These are phyloP conservation scores for Colletotrichum tropicicola DNA, from an alignment of 2,329 filamentous ascomycete species.

Conservation along the genomic window DNA sequence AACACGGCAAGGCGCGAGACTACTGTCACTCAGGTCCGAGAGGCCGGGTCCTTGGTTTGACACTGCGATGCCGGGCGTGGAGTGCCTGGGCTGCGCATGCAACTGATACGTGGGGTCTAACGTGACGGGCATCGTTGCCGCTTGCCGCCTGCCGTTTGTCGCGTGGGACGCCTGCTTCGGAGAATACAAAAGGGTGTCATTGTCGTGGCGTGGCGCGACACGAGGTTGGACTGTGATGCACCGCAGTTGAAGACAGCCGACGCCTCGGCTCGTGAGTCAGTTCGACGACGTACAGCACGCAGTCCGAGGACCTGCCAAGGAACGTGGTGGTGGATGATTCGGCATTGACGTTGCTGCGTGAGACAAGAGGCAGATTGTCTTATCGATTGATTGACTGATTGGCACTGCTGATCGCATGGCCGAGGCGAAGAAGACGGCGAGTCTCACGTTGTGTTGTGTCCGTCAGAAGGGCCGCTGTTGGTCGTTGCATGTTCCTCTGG, in stretches of 20 bases:
- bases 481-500: constrained; percentile 21
- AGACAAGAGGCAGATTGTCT: too few species aligned
- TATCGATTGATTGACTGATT: too few species aligned
- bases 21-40: constrained; percentile 1
- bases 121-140: constrained; percentile 15
- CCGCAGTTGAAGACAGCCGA: neutral
- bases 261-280: too few species aligned
- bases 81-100: constrained; percentile 4
- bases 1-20: too few species aligned
- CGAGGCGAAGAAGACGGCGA: too few species aligned
- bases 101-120: constrained; percentile 24
- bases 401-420: too few species aligned
- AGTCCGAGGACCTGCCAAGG: neutral
- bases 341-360: too few species aligned
- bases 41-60: constrained; percentile 12
- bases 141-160: constrained; percentile 9
- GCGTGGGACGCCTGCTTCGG: neutral
- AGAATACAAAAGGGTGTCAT: constrained; percentile 4
- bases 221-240: neutral
- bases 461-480: neutral
- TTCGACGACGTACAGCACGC: too few species aligned
- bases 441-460: too few species aligned
- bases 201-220: neutral
- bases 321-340: neutral
- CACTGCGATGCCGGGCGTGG: neutral